Evolutionary conservation across 345 rosid species (phyloP).

Genomic region (Salix arbutifolia): DNA sequence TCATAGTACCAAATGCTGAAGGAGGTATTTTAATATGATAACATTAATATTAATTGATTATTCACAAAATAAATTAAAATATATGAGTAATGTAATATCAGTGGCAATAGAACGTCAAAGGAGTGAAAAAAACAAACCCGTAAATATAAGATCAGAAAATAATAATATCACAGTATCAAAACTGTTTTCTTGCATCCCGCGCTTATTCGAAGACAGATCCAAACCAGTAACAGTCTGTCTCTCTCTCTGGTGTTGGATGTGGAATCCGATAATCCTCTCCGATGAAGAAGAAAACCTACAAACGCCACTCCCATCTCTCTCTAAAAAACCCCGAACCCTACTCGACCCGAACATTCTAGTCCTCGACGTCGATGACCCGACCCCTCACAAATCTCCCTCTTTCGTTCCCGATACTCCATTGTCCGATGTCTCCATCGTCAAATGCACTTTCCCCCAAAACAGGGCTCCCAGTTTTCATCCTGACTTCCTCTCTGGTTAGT

Average conservation of each 20-base stretch:
- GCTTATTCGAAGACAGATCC: slow-evolving; percentile 5
- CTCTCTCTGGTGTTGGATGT: slow-evolving; percentile 24
- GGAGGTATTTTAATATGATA: no score
- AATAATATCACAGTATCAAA: no score
- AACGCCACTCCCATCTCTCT: slow-evolving; percentile 32
- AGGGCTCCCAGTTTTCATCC: slow-evolving; percentile 21
- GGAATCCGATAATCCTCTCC: slow-evolving; percentile 49
- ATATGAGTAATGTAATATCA: no score
- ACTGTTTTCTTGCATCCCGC: not conserved
- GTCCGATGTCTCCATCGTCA: slow-evolving; percentile 42
- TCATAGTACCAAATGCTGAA: no score
- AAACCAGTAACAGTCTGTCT: not conserved
- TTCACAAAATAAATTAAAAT: no score
- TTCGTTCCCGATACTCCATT: slow-evolving; percentile 69
- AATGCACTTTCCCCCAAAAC: slow-evolving; percentile 26
- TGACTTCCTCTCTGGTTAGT: not conserved
- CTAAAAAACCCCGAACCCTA: slow-evolving; percentile 39
- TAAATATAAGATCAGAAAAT: no score
- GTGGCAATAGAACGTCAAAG: no score
- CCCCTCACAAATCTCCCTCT: slow-evolving; percentile 45
- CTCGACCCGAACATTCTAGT: slow-evolving; percentile 35
- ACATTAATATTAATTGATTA: no score
- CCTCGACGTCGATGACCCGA: slow-evolving; percentile 50
- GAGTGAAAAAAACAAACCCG: no score
- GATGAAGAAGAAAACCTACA: slow-evolving; percentile 38